These are phyloP conservation scores for Amanita brunnescens DNA, from an alignment of 768 basidiomycete species.

Conservation along the genomic window DNA sequence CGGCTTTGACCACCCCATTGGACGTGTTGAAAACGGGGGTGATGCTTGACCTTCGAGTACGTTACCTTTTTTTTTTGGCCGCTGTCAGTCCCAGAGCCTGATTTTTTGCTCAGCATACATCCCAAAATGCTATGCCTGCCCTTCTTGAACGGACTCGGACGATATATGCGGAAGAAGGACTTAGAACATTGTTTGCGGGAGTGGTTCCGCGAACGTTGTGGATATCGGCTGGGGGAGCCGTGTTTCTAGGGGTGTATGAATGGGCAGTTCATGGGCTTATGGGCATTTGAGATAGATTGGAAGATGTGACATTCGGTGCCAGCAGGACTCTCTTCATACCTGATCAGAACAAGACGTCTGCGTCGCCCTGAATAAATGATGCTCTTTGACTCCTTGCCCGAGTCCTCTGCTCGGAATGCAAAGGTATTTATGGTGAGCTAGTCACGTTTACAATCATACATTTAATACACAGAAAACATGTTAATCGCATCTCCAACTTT, in stretches of 20 bases:
- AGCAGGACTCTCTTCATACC: too few relatives aligned
- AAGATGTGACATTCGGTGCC: too few relatives aligned
- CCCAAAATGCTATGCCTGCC: slow-evolving; percentile 43
- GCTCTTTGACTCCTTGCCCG: too few relatives aligned
- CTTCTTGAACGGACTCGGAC: slow-evolving; percentile 45
- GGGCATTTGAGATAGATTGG: not conserved
- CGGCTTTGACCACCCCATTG: slow-evolving; percentile 85
- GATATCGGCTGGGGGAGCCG: slow-evolving; percentile 95
- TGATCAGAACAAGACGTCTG: too few relatives aligned
- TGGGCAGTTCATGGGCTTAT: slow-evolving; percentile 25
- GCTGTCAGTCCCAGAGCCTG: not conserved
- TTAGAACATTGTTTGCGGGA: slow-evolving; percentile 73
- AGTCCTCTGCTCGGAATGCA: too few relatives aligned
- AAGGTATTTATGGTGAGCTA: too few relatives aligned
- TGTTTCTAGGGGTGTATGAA: slow-evolving; percentile 97
- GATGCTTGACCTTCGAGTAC: slow-evolving; percentile 85
- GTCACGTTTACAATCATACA: not conserved
- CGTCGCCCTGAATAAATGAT: too few relatives aligned
- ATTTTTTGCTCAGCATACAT: slow-evolving; percentile 32
- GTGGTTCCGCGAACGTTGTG: slow-evolving; percentile 88
- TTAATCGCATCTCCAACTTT: not conserved
- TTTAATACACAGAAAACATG: not conserved
- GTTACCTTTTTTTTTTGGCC: slow-evolving; percentile 12
- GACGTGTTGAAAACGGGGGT: slow-evolving; percentile 96
- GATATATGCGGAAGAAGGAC: slow-evolving; percentile 70